Base-by-base conservation (phyloP, 805 yeast genomes). In the Pichia deserticola region DNA sequence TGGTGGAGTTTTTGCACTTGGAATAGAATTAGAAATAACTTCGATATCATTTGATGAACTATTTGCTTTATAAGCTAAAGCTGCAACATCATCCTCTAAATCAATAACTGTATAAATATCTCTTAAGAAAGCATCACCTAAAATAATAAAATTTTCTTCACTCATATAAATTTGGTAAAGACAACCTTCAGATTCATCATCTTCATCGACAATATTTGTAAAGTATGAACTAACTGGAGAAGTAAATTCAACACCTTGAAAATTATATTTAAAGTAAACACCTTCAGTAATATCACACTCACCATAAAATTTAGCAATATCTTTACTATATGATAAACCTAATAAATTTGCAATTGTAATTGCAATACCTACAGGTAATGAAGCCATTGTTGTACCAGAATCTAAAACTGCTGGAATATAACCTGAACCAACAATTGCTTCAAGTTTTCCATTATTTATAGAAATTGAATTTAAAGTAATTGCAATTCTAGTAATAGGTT, bases 51-150 rank as follows among this genome's bases (percentile, higher is more conserved):
- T 42, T 12, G 11, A 10, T 7, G 45, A 5, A 28, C 29, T 34
- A 36, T 33, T 28, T 7, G 12, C 7, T 33, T 29, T 79, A 53
- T 73, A 78, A 3, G 81, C 80, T 12, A 77, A 42, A 4, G 72
- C 71, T 30, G 76, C 59, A 40, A 69, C 66, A 27, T 63, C 56
- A 41, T 67, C 65, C 36, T 74, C 79, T 44, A 77, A 59, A 58
- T 78, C 80, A 54, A 69, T 76, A 37, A 76, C 79, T 13, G 70
- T 67, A 53, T 78, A 78, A 0, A 77, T 75, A 12, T 71, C 57
- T 50, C 74, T 64, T 51, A 78, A 59, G 60, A 78, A 71, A 6
- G 68, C 59, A 57, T 74, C 79, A 44, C 82, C 82, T 25, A 76
- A 58, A 15, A 71, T 66, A 44, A 63, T 60, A 7, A 59, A 52